These are phyloP conservation scores for Ophiosphaerella herpotricha DNA, from an alignment of 2,329 filamentous ascomycete genomes.

Conservation along the genomic window DNA sequence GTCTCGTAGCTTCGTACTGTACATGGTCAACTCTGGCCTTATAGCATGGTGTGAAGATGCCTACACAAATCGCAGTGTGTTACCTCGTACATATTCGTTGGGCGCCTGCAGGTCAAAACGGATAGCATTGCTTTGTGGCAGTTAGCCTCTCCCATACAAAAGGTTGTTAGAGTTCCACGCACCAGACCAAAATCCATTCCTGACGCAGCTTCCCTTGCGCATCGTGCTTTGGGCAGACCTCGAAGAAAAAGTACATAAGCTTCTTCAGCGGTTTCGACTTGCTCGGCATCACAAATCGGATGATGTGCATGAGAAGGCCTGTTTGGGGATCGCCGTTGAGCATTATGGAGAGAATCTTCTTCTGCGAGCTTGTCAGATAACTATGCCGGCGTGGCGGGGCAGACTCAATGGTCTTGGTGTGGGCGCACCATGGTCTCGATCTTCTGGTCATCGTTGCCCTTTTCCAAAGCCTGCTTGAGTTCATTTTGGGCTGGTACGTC, in stretches of 20 bases:
- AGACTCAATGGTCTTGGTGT: slow-evolving; percentile 18
- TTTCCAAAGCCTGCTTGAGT: slow-evolving; percentile 89
- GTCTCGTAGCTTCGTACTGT: slow-evolving; percentile 83
- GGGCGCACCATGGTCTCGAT: slow-evolving; percentile 68
- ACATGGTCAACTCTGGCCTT: slow-evolving; percentile 16
- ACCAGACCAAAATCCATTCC: slow-evolving; percentile 99
- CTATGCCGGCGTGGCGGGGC: slow-evolving; percentile 53
- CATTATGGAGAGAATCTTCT: slow-evolving; percentile 95
- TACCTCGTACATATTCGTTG: slow-evolving; percentile 97
- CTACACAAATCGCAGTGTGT: slow-evolving; percentile 89
- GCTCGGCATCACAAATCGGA: slow-evolving; percentile 98
- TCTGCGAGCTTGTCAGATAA: slow-evolving; percentile 49
- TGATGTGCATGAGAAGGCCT: slow-evolving; percentile 97
- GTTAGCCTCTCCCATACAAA: slow-evolving; percentile 24
- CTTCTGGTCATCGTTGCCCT: slow-evolving; percentile 90
- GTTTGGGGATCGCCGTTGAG: slow-evolving; percentile 97
- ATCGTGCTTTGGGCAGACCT: slow-evolving; percentile 97
- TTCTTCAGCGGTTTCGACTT: slow-evolving; percentile 98
- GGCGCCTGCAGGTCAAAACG: slow-evolving; percentile 95
- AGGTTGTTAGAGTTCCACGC: slow-evolving; percentile 34
- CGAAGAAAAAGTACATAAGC: slow-evolving; percentile 98
- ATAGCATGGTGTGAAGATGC: neutral
- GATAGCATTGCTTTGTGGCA: slow-evolving; percentile 75
- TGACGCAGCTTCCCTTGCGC: slow-evolving; percentile 93
- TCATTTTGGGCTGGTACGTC: slow-evolving; percentile 91